phyloP scores from a whole-genome alignment of 2,329 filamentous ascomycete species.

The Epichloe brachyelytri region DNA sequence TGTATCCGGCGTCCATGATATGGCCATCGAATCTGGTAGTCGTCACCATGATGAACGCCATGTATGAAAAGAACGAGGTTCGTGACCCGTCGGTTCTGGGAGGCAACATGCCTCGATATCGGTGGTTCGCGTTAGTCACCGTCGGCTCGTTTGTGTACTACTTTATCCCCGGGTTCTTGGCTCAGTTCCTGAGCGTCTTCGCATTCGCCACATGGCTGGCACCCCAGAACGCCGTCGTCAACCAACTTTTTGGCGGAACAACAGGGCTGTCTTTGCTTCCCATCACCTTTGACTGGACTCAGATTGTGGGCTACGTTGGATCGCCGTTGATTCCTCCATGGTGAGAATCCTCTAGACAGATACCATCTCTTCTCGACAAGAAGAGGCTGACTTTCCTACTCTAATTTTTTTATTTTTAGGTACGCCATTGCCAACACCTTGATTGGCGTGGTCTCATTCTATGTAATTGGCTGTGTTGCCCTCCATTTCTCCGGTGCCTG shows the following conservation, averaged over 20 bases:
- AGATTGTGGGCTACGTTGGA: slow-evolving; percentile 54
- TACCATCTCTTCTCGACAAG: too few relatives aligned
- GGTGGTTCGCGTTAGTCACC: slow-evolving; percentile 49
- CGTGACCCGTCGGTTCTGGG: slow-evolving; percentile 42
- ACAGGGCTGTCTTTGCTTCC: slow-evolving; percentile 56
- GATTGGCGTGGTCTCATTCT: slow-evolving; percentile 53
- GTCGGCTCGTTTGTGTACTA: slow-evolving; percentile 49
- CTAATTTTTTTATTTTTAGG: slow-evolving; percentile 22
- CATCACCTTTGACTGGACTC: slow-evolving; percentile 67
- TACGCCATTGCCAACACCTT: slow-evolving; percentile 62
- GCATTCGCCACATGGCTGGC: slow-evolving; percentile 61
- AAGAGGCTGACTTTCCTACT: too few relatives aligned
- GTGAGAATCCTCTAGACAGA: slow-evolving; percentile 21
- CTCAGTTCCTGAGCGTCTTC: slow-evolving; percentile 56
- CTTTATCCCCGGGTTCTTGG: slow-evolving; percentile 57
- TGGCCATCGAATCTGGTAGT: slow-evolving; percentile 58
- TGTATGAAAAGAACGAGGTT: slow-evolving; percentile 48
- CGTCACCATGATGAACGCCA: slow-evolving; percentile 55
- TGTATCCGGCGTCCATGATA: slow-evolving; percentile 59
- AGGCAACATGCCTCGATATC: slow-evolving; percentile 52
- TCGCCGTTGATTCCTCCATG: slow-evolving; percentile 60
- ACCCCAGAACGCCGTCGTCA: slow-evolving; percentile 53
- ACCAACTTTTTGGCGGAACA: slow-evolving; percentile 59
- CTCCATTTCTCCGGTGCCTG: slow-evolving; percentile 55
- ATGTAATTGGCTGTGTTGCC: slow-evolving; percentile 42